Base-by-base conservation (phyloP, 805 yeast genomes). In the Trichomonascus vanleenenianus region DNA sequence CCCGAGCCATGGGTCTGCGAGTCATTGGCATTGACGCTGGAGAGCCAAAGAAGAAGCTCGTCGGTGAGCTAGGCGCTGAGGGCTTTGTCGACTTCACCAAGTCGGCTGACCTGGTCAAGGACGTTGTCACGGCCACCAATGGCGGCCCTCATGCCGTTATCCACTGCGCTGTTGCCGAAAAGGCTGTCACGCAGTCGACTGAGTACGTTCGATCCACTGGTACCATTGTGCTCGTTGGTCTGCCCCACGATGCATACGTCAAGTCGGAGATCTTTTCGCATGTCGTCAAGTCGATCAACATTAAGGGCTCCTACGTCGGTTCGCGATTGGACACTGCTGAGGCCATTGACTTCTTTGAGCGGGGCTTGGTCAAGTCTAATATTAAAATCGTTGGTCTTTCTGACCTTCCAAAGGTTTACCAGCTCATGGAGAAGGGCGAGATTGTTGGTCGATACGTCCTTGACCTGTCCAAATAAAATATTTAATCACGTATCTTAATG, bases 381-480 rank as follows among this genome's bases (percentile, higher is more conserved):
- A 79, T 84, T 70, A 76, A 77, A 71, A 62, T 87, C 64, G 87
- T 80, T 44, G 87, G 88, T 48, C 73, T 85, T 58, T 78, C 87
- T 48, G 79, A 79, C 59, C 72, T 85, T 57, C 78, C 84, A 54
- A 65, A 64, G 47, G 82, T 86, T 52, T 86, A 75, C 72, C 73
- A 78, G 55, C 73, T 78, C 65, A 87, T 87, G 95, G 83, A 75
- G 67, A 73, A 79, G 68, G 94, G 94, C 60, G 77, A 83, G 72
- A 81, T 87, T 61, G 76, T 81, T 57, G 96, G 96, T 59, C 79
- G 96, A 71, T 81, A 82, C 64, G 96, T 87, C 48, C 81, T 87
- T 54, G 96, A 87, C 71, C 80, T 85, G 41, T 63, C 74, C 50
- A 77, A 78, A 64, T 81, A 70, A 68, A 39, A 14, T 11, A 31